Base-by-base conservation (phyloP, 2,329 filamentous ascomycete genomes). In the Colletotrichum horii region DNA sequence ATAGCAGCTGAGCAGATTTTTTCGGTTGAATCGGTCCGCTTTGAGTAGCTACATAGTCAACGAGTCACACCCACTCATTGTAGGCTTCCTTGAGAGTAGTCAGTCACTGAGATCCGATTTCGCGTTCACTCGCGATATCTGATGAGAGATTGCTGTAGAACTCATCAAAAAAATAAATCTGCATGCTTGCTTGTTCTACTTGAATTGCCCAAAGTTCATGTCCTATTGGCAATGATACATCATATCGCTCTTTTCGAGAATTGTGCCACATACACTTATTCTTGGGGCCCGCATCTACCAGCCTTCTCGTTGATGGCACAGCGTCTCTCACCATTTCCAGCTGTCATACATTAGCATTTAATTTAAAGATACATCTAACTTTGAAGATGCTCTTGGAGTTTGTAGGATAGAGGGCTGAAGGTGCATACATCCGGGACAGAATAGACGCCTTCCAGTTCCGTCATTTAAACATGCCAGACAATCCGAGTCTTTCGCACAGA, bases 21-120 rank as follows among this genome's bases (percentile, higher is more conserved):
- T 8, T n/a, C 4, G 38, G 19, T 9, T n/a, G 3, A 0, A n/a
- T 8, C n/a, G 19, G 5, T n/a, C n/a, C n/a, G n/a, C n/a, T n/a
- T n/a, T 48, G 38, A 48, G 38, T n/a, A 8, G 30, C n/a, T n/a
- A n/a, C n/a, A 8, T 8, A n/a, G 38, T n/a, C 38, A 9, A 48
- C 5, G 38, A 48, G 38, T 48, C 38, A 48, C 19, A 8, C 38
- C 19, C 38, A n/a, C 19, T 48, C 38, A 48, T 4, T 43, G 9
- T 43, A n/a, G 8, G 19, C 9, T 43, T 11, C 9, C 8, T 2
- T n/a, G 38, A 43, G n/a, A n/a, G n/a, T n/a, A n/a, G n/a, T n/a
- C 9, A n/a, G 19, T 48, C 19, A 48, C 38, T 22, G 38, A 48
- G 38, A 48, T 48, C 9, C 9, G 19, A 48, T n/a, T n/a, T 9